Conservation (phyloP, 768 basidiomycete species). For the Rhizopogon vulgaris region DNA sequence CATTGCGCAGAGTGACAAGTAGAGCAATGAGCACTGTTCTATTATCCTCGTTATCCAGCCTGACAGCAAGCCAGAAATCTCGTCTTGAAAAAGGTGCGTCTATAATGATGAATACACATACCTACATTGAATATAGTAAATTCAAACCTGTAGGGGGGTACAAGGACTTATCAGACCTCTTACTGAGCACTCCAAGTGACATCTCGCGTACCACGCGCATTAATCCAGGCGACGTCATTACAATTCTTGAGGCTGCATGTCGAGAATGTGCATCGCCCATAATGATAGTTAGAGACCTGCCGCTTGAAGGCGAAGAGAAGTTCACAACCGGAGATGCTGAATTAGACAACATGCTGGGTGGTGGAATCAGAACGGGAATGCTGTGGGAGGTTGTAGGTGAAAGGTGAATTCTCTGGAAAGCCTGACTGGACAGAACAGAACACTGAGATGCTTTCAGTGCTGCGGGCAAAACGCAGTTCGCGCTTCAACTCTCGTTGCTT, state of each 20-base stretch:
- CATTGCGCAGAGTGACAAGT: not conserved
- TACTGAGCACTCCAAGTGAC: conserved; percentile 44
- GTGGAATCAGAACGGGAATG: conserved; percentile 74
- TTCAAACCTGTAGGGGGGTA: conserved; percentile 37
- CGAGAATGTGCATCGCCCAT: conserved; percentile 34
- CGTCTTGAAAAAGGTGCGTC: conserved; percentile 32
- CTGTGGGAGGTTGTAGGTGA: conserved; percentile 88
- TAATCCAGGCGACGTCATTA: conserved; percentile 41
- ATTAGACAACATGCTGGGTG: conserved; percentile 68
- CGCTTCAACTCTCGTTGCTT: conserved; percentile 73
- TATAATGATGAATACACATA: not conserved
- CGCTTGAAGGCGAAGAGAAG: conserved; percentile 33
- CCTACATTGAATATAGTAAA: not conserved
- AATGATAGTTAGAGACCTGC: conserved; percentile 32
- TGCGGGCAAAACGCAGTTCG: conserved; percentile 91
- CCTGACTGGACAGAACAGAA: not conserved
- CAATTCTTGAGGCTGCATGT: conserved; percentile 46
- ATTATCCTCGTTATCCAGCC: conserved; percentile 10
- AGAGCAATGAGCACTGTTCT: conserved; percentile 1
- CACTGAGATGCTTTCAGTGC: conserved; percentile 46
- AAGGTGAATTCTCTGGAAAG: conserved; percentile 48
- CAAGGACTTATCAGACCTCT: conserved; percentile 39
- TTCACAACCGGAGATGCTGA: conserved; percentile 70
- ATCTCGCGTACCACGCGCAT: conserved; percentile 52
- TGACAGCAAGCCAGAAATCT: conserved; percentile 27